A percentile compares a stretch with the other conserved stretches of the same genome.
phyloP scores from a whole-genome alignment of 2,329 filamentous ascomycete species.

The Stagonosporopsis chrysanthemi region DNA sequence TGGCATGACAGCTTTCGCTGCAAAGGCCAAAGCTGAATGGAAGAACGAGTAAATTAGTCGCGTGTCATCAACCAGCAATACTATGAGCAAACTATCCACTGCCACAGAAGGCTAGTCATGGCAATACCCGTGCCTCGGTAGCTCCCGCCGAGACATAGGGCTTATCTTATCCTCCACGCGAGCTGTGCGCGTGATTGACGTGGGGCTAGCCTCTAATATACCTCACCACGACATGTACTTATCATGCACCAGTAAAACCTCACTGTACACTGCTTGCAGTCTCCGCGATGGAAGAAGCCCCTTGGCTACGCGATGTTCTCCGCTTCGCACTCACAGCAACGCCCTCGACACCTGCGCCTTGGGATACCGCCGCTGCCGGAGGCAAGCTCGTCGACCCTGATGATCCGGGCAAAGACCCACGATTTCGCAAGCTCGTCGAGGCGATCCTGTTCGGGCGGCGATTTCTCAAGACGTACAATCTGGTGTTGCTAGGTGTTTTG shows the following conservation, averaged over 20 bases:
- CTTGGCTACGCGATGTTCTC: conserved; percentile 36
- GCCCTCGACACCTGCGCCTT: conserved; percentile 29
- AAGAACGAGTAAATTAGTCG: conserved; percentile 68
- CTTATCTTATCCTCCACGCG: conserved; percentile 16
- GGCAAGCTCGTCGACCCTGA: conserved; percentile 32
- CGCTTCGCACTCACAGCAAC: conserved; percentile 37
- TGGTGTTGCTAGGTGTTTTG: conserved; percentile 48
- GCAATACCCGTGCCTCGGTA: conserved; percentile 2
- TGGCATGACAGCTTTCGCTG: conserved; percentile 90
- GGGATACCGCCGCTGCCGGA: conserved; percentile 19
- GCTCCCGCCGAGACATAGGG: conserved; percentile 2
- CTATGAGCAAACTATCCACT: background rate
- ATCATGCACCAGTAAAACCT: background rate
- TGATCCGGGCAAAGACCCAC: conserved; percentile 47
- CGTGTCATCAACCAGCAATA: background rate
- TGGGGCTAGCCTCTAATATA: background rate
- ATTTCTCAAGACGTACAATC: conserved; percentile 52
- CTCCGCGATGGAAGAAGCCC: conserved; percentile 19
- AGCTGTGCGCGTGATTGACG: conserved; percentile 12
- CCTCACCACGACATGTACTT: background rate
- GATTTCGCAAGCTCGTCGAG: conserved; percentile 47
- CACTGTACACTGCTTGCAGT: background rate
- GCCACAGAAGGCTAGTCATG: conserved; percentile 2
- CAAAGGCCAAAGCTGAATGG: conserved; percentile 95
- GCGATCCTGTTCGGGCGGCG: conserved; percentile 49